Evolutionary conservation across 768 basidiomycete species (phyloP), one percentile per base, ranked within the genome.

Genomic region (Agaricus subrufescens): DNA sequence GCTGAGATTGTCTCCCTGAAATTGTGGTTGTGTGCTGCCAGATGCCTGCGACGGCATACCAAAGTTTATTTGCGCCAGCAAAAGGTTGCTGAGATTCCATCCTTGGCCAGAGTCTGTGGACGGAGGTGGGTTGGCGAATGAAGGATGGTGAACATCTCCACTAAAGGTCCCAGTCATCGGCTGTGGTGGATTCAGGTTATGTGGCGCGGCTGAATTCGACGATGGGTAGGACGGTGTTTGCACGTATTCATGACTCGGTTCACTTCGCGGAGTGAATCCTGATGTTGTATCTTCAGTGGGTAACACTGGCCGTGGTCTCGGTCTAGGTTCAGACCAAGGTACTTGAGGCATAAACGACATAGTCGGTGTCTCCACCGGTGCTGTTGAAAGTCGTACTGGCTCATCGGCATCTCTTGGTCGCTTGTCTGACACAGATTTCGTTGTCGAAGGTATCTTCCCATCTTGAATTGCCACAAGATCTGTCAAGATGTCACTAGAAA

Each of bases 11-110:
- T 11, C 34, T 34, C 34, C 46, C 29, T 54, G 53, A 8, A 38
- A 8, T n/a, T 31, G 46, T 3, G 34, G 8, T 40, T 34, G 19
- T 11, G 39, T 7, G 15, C 44, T 39, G 15, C 52, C 48, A 8
- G 44, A 39, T n/a, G 34, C 55, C 58, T 57, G 57, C 25, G 29
- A 57, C 47, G 54, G 58, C 23, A 25, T 29, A n/a, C 52, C 52
- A 4, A 46, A 63, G 10, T 61, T 62, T 62, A 66, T 59, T 65
- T 71, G 66, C n/a, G 62, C 57, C 12, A 66, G 50, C 3, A 66
- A 46, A 10, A 67, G 51, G 56, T 68, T 60, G 31, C 59, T 67
- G 39, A 70, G 54, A 34, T 67, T 64, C 62, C 68, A 66, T 52
- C 27, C 25, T 14, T 25, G 15, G 19, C 11, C n/a, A 29, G 29